Evolutionary conservation across 1,284 basidiomycete genomes (phyloP).

Genomic region (Fomes fomentarius): DNA sequence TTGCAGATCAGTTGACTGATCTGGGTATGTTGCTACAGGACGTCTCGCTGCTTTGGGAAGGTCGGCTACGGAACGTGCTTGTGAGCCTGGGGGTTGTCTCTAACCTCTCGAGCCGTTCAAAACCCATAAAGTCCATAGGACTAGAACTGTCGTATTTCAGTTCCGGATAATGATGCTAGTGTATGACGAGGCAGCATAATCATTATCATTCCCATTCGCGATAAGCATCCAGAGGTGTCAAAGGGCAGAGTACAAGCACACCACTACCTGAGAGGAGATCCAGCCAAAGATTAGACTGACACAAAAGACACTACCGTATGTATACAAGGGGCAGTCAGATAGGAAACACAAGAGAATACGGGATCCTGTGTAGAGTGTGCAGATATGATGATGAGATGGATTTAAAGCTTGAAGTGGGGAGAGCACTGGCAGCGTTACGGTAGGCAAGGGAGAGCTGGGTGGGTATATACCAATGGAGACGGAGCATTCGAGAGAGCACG

Average conservation of each 20-base stretch:
- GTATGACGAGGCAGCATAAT: not conserved
- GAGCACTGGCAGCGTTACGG: not conserved
- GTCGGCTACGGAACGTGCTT: slow-evolving; percentile 86
- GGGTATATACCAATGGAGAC: slow-evolving; percentile 12
- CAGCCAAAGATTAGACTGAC: slow-evolving; percentile 21
- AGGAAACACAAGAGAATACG: slow-evolving; percentile 1
- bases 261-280: slow-evolving; percentile 22
- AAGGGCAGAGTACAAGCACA: slow-evolving; percentile 21
- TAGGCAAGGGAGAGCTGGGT: not conserved
- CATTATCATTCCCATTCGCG: slow-evolving; percentile 14
- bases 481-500: slow-evolving; percentile 5
- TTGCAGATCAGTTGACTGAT: no score
- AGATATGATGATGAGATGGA: not conserved
- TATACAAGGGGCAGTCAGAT: no score
- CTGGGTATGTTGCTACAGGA: no score
- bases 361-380: not conserved
- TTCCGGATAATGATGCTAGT: slow-evolving; percentile 43
- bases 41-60: slow-evolving; percentile 92
- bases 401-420: not conserved
- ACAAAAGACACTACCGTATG: slow-evolving; percentile 20
- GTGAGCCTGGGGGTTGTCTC: slow-evolving; percentile 89
- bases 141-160: slow-evolving; percentile 93
- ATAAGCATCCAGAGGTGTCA: slow-evolving; percentile 20
- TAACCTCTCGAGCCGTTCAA: slow-evolving; percentile 81
- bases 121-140: slow-evolving; percentile 87